phyloP scores from a whole-genome alignment of 129 eudicot genomes.

The Oenanthe sinensis region DNA sequence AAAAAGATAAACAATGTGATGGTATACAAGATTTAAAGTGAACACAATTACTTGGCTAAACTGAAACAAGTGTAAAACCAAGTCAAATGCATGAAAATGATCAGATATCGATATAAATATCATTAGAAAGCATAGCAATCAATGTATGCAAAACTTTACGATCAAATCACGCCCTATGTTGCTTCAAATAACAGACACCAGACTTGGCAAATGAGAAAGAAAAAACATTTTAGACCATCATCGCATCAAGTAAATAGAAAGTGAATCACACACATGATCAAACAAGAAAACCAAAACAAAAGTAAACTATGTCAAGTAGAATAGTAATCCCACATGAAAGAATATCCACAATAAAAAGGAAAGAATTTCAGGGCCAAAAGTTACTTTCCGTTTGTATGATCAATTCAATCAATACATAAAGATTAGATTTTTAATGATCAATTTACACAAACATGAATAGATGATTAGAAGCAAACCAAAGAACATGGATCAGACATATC shows the following conservation, averaged over 20 bases:
- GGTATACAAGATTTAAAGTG: background rate
- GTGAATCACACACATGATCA: slow-evolving; percentile 3
- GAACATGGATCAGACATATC: slow-evolving; percentile 14
- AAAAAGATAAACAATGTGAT: slow-evolving; percentile 2
- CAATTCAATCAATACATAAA: slow-evolving; percentile 7
- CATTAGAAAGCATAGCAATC: background rate
- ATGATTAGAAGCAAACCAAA: slow-evolving; percentile 22
- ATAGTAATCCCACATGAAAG: slow-evolving; percentile 32
- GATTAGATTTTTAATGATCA: slow-evolving; percentile 9
- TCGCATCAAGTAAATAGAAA: background rate
- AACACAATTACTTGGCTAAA: background rate
- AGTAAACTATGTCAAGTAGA: slow-evolving; percentile 30
- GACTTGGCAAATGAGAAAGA: background rate
- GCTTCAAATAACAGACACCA: background rate
- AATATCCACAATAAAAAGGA: slow-evolving; percentile 35
- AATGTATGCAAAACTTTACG: background rate
- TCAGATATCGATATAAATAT: background rate
- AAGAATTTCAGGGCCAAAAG: slow-evolving; percentile 17
- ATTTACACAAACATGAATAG: slow-evolving; percentile 12
- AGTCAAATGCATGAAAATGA: background rate
- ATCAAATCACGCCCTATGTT: background rate
- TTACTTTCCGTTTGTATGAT: slow-evolving; percentile 9
- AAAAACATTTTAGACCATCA: background rate
- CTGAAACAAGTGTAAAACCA: background rate
- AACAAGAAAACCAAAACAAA: slow-evolving; percentile 8